Base-by-base conservation (phyloP, 2,329 filamentous ascomycete genomes). In the Truncatella angustata region DNA sequence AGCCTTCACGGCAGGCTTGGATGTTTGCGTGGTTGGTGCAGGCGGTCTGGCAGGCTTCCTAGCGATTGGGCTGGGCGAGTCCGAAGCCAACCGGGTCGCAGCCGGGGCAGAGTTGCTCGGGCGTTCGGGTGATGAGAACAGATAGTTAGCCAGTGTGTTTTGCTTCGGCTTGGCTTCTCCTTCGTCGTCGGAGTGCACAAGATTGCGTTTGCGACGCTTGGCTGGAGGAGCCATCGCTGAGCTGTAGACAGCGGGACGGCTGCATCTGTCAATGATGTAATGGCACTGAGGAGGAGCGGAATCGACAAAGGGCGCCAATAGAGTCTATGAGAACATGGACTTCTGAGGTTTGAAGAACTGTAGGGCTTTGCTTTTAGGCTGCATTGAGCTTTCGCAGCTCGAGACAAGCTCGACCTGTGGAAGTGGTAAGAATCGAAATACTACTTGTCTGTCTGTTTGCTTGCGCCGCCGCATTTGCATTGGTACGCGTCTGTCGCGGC, bases 121-220 rank as follows among this genome's bases (percentile, higher is more conserved):
- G 35, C 74, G 69, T 54, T 69, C 74, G 9, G 79, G 80, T 0
- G 80, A 82, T 11, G 80, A 77, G 32, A 79, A 67, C 24, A 83
- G 68, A 57, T 79, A 84, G 59, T 79, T 79, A 52, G 70, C 71
- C 23, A 84, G 65, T 20, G 75, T 81, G 56, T 81, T 74, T 50
- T 71, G 59, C 40, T 67, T 62, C 10, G 61, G 60, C 49, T 58
- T 66, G n/a, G 60, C 39, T 50, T 79, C 74, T 28, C 72, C 69
- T 57, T 79, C 74, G 57, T 81, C 76, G 56, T 79, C 75, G 49
- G 69, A 69, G 48, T 76, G 72, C 55, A 82, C 67, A 61, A 79
- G 69, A 66, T 80, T 83, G 60, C 77, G 79, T 73, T 76, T 81
- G 60, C 78, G 79, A 66, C 82, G 78, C 71, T 82, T 82, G 65